Evolutionary conservation across 2,329 filamentous ascomycete genomes (phyloP), one percentile per base, ranked within the genome.

Genomic region (Penicillium sp.): DNA sequence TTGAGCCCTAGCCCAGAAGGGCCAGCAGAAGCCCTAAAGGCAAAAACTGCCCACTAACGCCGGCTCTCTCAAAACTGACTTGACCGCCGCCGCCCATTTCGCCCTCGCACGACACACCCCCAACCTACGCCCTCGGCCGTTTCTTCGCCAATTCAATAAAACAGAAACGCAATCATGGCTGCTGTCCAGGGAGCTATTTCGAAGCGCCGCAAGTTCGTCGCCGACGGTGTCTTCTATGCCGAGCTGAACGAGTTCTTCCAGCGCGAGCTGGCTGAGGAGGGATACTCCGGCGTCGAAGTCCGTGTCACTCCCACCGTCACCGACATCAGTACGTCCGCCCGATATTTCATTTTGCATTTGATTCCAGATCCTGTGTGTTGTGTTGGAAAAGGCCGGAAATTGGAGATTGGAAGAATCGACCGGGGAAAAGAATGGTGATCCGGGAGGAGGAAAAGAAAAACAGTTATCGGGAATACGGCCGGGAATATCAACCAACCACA

Each of bases 221-320:
- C 86, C 66, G 93, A 98, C 78, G 93, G 93, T 85, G 93, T 98
- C 72, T 98, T 98, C 88, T 98, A 96, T 79, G 93, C 93, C 81
- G 93, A 98, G 81, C 81, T 98, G 77, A 98, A 98, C 86, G 93
- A 98, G 82, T 98, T 98, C 87, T 98, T 98, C 88, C 93, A 97
- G 84, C 91, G 93, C 77, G 93, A 98, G 81, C 83, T 98, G 74
- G 93, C 93, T 74, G 93, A 98, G 85, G 93, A 98, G 81, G 93
- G 93, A 69, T 98, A 98, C 85, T 98, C 93, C 52, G 93, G 93
- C 75, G 93, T 98, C 75, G 93, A 98, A 82, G 93, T 98, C 80
- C 88, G 93, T 82, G 93, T 98, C 69, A 98, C 93, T 68, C 93
- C 93, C 66, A 98, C 93, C 75, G 93, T 98, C 73, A 98, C 93